Conservation (phyloP, 345 rosid species). For the Boechera divaricarpa region DNA sequence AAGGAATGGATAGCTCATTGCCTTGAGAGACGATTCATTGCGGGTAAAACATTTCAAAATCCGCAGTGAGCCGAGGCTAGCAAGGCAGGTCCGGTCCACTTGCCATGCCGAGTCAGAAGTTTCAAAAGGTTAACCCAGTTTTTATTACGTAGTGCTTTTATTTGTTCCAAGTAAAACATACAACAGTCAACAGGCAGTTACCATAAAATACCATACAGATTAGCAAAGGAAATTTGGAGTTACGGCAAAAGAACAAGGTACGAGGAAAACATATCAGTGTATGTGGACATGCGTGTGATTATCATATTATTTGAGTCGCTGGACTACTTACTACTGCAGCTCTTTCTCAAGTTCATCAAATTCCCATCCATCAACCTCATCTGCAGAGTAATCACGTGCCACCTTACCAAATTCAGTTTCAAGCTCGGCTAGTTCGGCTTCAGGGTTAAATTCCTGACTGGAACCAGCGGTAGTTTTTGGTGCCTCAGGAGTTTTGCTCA, state of each 20-base stretch:
- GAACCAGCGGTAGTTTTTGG: constrained; percentile 37
- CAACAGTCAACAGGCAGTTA: constrained; percentile 25
- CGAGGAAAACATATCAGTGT: neutral
- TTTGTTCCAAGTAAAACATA: constrained; percentile 27
- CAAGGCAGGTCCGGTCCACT: neutral
- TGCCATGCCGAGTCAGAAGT: neutral
- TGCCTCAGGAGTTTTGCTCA: constrained; percentile 44
- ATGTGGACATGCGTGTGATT: constrained; percentile 17
- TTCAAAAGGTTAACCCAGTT: constrained; percentile 1
- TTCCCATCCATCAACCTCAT: constrained; percentile 95
- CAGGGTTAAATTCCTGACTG: constrained; percentile 47
- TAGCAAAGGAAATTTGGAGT: constrained; percentile 26
- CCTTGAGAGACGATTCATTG: neutral
- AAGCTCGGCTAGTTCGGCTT: constrained; percentile 86
- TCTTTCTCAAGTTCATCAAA: constrained; percentile 97
- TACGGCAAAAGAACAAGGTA: neutral
- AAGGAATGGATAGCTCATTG: constrained; percentile 3
- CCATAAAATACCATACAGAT: constrained; percentile 34
- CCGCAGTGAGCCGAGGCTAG: no score
- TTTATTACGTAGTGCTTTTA: constrained; percentile 1
- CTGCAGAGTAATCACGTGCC: constrained; percentile 68
- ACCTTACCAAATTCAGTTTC: constrained; percentile 94
- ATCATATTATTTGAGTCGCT: constrained; percentile 35
- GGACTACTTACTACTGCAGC: constrained; percentile 45
- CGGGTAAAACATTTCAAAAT: neutral